phyloP scores from a whole-genome alignment of 116 monocot species.

The Iris pallida region DNA sequence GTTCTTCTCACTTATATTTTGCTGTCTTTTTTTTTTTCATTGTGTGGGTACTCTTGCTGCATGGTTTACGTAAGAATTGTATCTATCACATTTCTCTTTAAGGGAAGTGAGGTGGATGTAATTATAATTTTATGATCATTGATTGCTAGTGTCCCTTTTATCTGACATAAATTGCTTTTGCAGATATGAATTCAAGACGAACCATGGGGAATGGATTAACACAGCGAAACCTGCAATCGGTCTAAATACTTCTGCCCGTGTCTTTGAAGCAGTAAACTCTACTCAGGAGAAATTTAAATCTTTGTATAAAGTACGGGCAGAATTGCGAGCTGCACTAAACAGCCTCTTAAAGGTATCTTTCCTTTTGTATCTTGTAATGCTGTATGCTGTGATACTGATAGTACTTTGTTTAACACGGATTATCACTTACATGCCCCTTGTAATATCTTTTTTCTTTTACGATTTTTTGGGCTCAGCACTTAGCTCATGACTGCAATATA shows the following conservation, averaged over 20 bases:
- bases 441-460: too few relatives aligned
- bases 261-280: slow-evolving; percentile 61
- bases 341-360: slow-evolving; percentile 75
- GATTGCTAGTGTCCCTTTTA: neutral
- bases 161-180: slow-evolving; percentile 18
- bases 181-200: slow-evolving; percentile 94
- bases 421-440: too few relatives aligned
- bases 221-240: slow-evolving; percentile 63
- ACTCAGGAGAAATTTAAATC: slow-evolving; percentile 66
- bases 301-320: slow-evolving; percentile 69
- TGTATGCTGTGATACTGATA: too few relatives aligned
- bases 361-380: neutral
- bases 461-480: too few relatives aligned
- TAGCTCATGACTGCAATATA: too few relatives aligned
- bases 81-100: too few relatives aligned
- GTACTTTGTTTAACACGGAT: too few relatives aligned
- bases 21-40: too few relatives aligned
- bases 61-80: too few relatives aligned
- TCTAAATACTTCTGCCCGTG: slow-evolving; percentile 49
- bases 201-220: slow-evolving; percentile 84
- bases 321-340: slow-evolving; percentile 73
- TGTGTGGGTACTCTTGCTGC: too few relatives aligned
- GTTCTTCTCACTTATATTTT: too few relatives aligned
- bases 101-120: too few relatives aligned
- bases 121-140: neutral